Base-by-base conservation (phyloP, 257 asterid species). In the Fraxinus anomala region DNA sequence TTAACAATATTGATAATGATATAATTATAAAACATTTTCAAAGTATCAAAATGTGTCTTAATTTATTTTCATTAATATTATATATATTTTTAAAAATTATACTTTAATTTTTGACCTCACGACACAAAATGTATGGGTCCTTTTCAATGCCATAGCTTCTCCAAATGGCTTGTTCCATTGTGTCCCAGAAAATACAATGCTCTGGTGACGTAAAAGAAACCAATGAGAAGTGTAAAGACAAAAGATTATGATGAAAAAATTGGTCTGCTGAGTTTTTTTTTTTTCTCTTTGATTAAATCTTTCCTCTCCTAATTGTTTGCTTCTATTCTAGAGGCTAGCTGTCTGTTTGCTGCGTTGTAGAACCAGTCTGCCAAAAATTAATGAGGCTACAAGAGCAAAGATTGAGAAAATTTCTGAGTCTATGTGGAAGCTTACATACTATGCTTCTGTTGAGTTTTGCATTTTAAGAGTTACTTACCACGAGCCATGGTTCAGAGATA, bases 401-500 rank as follows among this genome's bases (percentile, higher is more conserved):
- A 80, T 95, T 37, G 87, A 74, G 28, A 96, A 96, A 88, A 86
- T 92, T 85, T 88, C 98, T 21, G 99, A 96, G 88, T 96, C 99
- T 77, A 83, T 96, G 97, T 96, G 99, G 99, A 96, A 96, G 82
- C 83, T 93, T 47, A 82, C 92, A 17, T 93, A 93, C 87, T 96
- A 93, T 86, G 94, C 88, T 68, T 79, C 88, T 70, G 80, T 87
- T 76, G 98, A 96, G 84, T 83, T 76, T 76, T 93, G 80, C 71
- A 93, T 63, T 63, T n/a, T 63, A 23, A 63, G 69, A 63, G 69
- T 63, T 63, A 63, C 16, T 24, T 63, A 24, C 21, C 34, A 63
- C 3, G 69, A 89, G 81, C 91, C 98, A 70, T 93, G 98, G 98
- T 91, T 89, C 87, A 79, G 70, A 76, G 89, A 92, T 85, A 71